Evolutionary conservation across 192 early-diverging fungal genomes (phyloP).

Genomic region (Tieghemiomyces parasiticus): DNA sequence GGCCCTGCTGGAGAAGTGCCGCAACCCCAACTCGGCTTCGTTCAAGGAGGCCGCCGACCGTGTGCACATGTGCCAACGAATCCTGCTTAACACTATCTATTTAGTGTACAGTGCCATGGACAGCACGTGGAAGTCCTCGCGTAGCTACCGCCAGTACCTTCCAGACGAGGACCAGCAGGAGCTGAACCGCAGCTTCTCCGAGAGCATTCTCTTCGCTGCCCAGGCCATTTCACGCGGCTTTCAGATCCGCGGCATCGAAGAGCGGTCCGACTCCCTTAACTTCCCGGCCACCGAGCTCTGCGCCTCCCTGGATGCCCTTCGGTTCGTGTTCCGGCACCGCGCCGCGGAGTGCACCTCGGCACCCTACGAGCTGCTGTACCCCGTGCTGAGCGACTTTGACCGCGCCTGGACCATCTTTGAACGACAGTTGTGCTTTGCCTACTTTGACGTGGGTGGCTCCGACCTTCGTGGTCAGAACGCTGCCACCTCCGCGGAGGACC

Average conservation of each 20-base stretch:
- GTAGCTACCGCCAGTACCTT: constrained; percentile 37
- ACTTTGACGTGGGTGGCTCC: constrained; percentile 40
- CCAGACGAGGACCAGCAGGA: constrained; percentile 54
- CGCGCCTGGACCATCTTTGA: constrained; percentile 48
- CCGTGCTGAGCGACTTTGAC: constrained; percentile 48
- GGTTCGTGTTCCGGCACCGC: constrained; percentile 28
- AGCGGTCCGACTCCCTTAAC: constrained; percentile 30
- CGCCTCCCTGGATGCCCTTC: constrained; percentile 35
- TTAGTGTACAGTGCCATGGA: constrained; percentile 30
- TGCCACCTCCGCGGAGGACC: constrained; percentile 24
- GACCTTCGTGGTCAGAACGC: no score
- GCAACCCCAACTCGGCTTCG: constrained; percentile 16
- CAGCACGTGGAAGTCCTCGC: constrained; percentile 22
- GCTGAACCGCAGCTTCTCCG: constrained; percentile 46
- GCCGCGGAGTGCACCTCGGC: constrained; percentile 10
- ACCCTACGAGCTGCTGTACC: constrained; percentile 27
- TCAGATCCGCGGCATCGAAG: constrained; percentile 52
- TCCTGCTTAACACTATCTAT: constrained; percentile 36
- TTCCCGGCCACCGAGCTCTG: constrained; percentile 35
- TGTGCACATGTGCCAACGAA: constrained; percentile 40
- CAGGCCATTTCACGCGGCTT: constrained; percentile 48
- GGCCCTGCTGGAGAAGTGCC: constrained; percentile 15
- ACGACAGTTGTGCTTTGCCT: constrained; percentile 49
- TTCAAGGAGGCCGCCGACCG: constrained; percentile 32
- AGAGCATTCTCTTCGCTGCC: constrained; percentile 55